phyloP scores from a whole-genome alignment of 768 basidiomycete genomes.

The Botryobasidium botryosum region DNA sequence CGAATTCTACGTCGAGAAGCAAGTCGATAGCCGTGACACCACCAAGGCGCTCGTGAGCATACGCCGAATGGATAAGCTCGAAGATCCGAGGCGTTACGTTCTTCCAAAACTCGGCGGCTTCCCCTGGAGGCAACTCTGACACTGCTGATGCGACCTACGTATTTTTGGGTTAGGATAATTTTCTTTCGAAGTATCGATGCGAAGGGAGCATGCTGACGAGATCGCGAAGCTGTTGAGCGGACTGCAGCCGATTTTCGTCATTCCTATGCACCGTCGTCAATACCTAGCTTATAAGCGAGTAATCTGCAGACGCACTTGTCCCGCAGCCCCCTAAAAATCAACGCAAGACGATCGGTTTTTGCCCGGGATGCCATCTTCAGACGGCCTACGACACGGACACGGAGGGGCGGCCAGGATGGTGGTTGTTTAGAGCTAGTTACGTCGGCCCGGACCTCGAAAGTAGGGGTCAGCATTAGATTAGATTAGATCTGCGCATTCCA shows the following conservation, averaged over 20 bases:
- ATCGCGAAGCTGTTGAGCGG: slow-evolving; percentile 14
- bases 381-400: too few relatives aligned
- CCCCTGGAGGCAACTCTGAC: slow-evolving; percentile 68
- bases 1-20: slow-evolving; percentile 57
- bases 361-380: background rate
- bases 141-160: slow-evolving; percentile 52
- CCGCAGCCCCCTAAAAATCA: slow-evolving; percentile 6
- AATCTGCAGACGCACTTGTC: background rate
- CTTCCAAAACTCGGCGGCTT: slow-evolving; percentile 70
- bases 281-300: background rate
- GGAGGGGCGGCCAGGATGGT: too few relatives aligned
- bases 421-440: too few relatives aligned
- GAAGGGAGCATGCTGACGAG: slow-evolving; percentile 8
- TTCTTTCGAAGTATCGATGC: background rate
- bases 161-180: background rate
- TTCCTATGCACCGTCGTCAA: slow-evolving; percentile 7
- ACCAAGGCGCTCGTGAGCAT: slow-evolving; percentile 63
- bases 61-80: slow-evolving; percentile 68
- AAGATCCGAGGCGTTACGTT: slow-evolving; percentile 62
- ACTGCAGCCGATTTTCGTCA: slow-evolving; percentile 13
- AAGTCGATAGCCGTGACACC: slow-evolving; percentile 78
- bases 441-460: too few relatives aligned
- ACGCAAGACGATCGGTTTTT: background rate
- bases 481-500: too few relatives aligned
- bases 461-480: too few relatives aligned